phyloP scores from a whole-genome alignment of 129 eudicot genomes.

The Chrysanthemum seticuspe region DNA sequence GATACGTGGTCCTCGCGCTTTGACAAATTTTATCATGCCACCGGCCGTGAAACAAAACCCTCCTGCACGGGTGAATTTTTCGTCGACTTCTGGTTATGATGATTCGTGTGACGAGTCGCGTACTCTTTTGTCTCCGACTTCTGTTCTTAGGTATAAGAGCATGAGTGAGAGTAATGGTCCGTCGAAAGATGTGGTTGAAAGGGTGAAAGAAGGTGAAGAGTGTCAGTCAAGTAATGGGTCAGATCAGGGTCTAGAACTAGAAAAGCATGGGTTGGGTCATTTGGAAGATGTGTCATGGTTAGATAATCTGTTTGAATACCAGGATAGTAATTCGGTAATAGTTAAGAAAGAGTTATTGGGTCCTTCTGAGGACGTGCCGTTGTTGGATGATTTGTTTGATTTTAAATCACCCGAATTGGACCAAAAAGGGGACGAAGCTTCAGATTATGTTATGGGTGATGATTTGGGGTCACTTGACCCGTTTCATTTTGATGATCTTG shows the following conservation, averaged over 20 bases:
- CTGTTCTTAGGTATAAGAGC: conserved; percentile 37
- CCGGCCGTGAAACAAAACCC: conserved; percentile 16
- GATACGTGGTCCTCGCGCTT: conserved; percentile 51
- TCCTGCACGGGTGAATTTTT: conserved; percentile 6
- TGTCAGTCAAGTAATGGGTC: conserved; percentile 22
- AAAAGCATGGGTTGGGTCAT: neutral
- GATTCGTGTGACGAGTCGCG: conserved; percentile 36
- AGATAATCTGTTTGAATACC: conserved; percentile 23
- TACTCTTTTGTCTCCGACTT: conserved; percentile 46
- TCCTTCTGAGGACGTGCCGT: conserved; percentile 26
- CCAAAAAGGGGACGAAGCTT: conserved; percentile 30
- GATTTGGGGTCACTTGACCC: conserved; percentile 21
- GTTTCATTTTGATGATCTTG: conserved; percentile 18
- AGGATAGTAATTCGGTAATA: no score
- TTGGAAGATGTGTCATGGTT: conserved; percentile 29
- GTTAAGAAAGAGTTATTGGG: neutral
- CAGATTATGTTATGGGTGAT: conserved; percentile 9
- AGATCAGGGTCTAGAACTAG: neutral
- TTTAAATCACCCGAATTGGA: conserved; percentile 34
- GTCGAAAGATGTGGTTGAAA: conserved; percentile 16
- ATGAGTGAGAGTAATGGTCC: conserved; percentile 14
- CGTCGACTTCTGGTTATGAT: conserved; percentile 27
- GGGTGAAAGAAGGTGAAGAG: conserved; percentile 23
- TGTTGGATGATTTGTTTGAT: conserved; percentile 27
- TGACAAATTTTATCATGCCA: conserved; percentile 40